A percentile compares a stretch with the other conserved stretches of the same genome.
Conservation (phyloP, 176 grass and related monocot species). For the Dactylis glomerata region DNA sequence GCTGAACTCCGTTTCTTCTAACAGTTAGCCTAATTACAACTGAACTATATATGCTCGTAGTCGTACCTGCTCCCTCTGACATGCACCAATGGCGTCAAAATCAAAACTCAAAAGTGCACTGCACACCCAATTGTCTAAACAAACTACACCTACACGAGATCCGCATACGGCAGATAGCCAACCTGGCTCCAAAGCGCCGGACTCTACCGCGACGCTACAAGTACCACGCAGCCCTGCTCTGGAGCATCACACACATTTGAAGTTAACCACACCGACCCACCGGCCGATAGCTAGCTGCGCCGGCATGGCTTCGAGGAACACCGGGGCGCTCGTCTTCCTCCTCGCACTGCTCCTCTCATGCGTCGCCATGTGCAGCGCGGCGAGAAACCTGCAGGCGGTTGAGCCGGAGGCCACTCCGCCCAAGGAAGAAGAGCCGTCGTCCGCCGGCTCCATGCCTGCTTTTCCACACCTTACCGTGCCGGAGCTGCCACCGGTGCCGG, state of each 20-base stretch:
- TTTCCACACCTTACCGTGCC: background rate
- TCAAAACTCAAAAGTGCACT: background rate
- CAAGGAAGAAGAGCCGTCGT: background rate
- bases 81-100: background rate
- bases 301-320: background rate
- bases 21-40: conserved; percentile 11
- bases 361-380: background rate
- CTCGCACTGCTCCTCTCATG: background rate
- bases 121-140: background rate
- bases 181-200: background rate
- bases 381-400: background rate
- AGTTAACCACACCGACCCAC: too few relatives aligned
- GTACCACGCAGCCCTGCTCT: background rate
- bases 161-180: background rate
- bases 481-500: background rate
- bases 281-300: background rate
- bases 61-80: background rate
- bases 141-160: background rate
- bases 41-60: background rate
- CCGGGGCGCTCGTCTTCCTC: background rate
- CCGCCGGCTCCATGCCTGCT: background rate
- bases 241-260: background rate
- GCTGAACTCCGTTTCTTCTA: background rate
- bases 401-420: background rate
- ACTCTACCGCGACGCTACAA: background rate